phyloP scores from a whole-genome alignment of 164 flowering plant species.

The Piper betle region DNA sequence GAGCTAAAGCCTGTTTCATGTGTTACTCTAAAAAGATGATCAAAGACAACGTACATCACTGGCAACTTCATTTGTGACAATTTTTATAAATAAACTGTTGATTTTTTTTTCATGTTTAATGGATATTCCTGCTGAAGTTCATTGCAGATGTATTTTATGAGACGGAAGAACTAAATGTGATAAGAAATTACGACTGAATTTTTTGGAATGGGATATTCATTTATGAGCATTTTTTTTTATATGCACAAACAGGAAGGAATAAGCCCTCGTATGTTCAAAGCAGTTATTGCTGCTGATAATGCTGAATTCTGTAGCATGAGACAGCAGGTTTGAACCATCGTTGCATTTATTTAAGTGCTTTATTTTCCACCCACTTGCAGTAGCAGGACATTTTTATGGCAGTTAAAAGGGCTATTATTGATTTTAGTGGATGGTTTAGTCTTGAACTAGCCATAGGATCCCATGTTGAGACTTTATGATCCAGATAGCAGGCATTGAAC shows the following conservation, averaged over 20 bases:
- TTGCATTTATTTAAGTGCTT: no score
- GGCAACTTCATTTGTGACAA: slow-evolving; percentile 40
- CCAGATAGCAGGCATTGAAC: no score
- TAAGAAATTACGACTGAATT: not conserved
- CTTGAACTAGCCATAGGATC: no score
- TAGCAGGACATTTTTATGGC: no score
- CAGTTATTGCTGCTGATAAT: slow-evolving; percentile 77
- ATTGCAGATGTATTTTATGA: not conserved
- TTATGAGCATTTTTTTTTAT: not conserved
- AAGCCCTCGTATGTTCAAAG: slow-evolving; percentile 62
- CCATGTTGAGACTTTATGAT: no score
- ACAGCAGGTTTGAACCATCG: slow-evolving; percentile 58
- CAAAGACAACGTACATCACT: slow-evolving; percentile 18
- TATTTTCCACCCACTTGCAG: no score
- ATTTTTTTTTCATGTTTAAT: not conserved
- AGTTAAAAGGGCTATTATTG: no score
- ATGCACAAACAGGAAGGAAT: slow-evolving; percentile 83
- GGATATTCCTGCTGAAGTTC: not conserved
- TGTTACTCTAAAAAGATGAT: slow-evolving; percentile 34
- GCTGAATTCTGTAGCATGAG: slow-evolving; percentile 43
- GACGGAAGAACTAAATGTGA: no score
- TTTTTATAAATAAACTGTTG: slow-evolving; percentile 7
- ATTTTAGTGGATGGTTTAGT: no score
- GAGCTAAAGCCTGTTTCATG: slow-evolving; percentile 2
- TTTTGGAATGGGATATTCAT: not conserved